These are phyloP conservation scores for Cyclaneusma minus DNA, from an alignment of 2,329 filamentous ascomycete species.

Conservation along the genomic window DNA sequence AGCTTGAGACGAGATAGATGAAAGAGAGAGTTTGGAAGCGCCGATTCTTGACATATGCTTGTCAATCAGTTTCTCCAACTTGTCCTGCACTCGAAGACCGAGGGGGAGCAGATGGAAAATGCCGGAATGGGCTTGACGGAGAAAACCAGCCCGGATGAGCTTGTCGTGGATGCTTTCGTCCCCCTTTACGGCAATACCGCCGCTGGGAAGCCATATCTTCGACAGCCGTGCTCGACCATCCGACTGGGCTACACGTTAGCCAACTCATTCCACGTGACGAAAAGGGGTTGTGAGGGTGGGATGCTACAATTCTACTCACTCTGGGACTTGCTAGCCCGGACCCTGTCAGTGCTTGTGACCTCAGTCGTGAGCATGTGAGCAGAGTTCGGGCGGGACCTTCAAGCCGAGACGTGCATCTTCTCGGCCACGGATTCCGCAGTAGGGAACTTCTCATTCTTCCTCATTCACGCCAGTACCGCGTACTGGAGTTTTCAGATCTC, in stretches of 20 bases:
- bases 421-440: no score
- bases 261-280: no score
- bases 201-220: conserved; percentile 65
- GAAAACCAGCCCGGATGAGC: conserved; percentile 54
- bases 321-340: no score
- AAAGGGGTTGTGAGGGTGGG: no score
- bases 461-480: no score
- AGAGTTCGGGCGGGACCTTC: no score
- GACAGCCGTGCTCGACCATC: conserved; percentile 50
- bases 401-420: no score
- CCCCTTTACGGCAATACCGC: conserved; percentile 43
- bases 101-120: conserved; percentile 87
- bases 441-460: no score
- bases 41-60: conserved; percentile 71
- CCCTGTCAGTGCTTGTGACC: no score
- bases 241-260: conserved; percentile 20
- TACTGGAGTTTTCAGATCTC: conserved; percentile 2
- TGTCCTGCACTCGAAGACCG: conserved; percentile 74
- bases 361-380: no score
- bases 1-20: conserved; percentile 69
- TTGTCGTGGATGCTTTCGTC: conserved; percentile 46
- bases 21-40: conserved; percentile 69
- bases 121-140: conserved; percentile 72
- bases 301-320: no score
- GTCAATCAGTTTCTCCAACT: conserved; percentile 73